Percentiles rank a stretch among this genome's conserved stretches.
These are phyloP conservation scores for Pythium periplocum DNA, from an alignment of 352 stramenopile species.

Conservation along the genomic window DNA sequence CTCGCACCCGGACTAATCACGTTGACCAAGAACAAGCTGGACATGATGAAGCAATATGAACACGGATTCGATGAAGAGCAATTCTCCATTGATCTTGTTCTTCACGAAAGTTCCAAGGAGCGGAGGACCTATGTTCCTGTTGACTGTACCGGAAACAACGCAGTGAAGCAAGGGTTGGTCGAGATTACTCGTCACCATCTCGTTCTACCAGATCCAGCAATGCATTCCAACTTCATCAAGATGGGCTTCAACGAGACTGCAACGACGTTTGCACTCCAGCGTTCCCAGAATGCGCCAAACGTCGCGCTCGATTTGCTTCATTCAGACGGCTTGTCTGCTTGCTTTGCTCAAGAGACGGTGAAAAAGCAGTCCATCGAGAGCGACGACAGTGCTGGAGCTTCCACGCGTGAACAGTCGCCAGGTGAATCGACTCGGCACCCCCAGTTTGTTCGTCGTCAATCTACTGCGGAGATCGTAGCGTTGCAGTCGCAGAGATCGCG, in stretches of 20 bases:
- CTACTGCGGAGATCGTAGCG: conserved; percentile 66
- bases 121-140: conserved; percentile 36
- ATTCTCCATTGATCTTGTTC: conserved; percentile 74
- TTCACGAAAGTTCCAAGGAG: conserved; percentile 50
- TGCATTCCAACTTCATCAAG: conserved; percentile 79
- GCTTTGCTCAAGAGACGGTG: conserved; percentile 24
- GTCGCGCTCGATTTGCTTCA: conserved; percentile 70
- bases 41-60: conserved; percentile 86
- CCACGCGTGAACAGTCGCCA: conserved; percentile 6
- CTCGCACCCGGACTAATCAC: conserved; percentile 59
- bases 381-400: no score
- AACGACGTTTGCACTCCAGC: conserved; percentile 73
- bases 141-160: conserved; percentile 63
- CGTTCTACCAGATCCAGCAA: conserved; percentile 63
- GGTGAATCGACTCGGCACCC: conserved; percentile 14
- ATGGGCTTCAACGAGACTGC: conserved; percentile 73
- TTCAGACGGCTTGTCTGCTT: conserved; percentile 49
- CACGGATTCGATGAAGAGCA: conserved; percentile 76
- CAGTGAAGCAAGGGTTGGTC: conserved; percentile 60
- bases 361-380: not conserved
- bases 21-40: conserved; percentile 63
- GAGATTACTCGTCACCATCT: conserved; percentile 81
- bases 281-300: conserved; percentile 73
- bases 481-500: conserved; percentile 59
- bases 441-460: conserved; percentile 29